Percentiles rank a stretch among this genome's conserved stretches.
Evolutionary conservation across 2,329 filamentous ascomycete species (phyloP).

Genomic region (Claviceps maximensis): DNA sequence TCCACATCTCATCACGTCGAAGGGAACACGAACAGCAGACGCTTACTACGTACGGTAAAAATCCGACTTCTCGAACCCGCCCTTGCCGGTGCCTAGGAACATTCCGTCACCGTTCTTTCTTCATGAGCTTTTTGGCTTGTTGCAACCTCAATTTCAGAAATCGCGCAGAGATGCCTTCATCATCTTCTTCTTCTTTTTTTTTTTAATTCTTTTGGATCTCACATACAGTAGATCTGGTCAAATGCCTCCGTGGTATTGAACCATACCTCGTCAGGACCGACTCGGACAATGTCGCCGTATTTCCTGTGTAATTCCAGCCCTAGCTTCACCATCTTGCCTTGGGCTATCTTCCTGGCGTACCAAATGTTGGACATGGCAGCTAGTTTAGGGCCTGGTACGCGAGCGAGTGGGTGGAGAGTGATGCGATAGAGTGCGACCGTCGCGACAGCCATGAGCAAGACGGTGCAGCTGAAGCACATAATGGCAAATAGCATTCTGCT

Average conservation of each 20-base stretch:
- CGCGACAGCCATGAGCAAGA: slow-evolving; percentile 9
- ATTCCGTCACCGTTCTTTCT: too few species aligned
- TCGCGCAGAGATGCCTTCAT: background rate
- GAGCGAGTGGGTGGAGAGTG: slow-evolving; percentile 29
- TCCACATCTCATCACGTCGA: too few species aligned
- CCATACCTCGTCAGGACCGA: slow-evolving; percentile 42
- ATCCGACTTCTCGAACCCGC: slow-evolving; percentile 34
- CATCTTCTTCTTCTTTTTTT: too few species aligned
- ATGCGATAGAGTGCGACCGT: slow-evolving; percentile 22
- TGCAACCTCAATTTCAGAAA: background rate
- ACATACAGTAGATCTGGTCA: slow-evolving; percentile 33
- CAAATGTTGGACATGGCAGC: slow-evolving; percentile 35
- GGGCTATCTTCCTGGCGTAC: slow-evolving; percentile 32
- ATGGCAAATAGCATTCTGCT: background rate
- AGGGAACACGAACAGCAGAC: background rate
- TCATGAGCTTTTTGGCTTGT: background rate
- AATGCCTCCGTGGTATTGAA: slow-evolving; percentile 35
- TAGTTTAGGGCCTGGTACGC: slow-evolving; percentile 31
- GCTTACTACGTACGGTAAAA: slow-evolving; percentile 33
- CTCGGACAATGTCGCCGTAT: slow-evolving; percentile 38
- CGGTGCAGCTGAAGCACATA: background rate
- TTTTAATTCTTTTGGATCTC: background rate
- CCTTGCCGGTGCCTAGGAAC: slow-evolving; percentile 28
- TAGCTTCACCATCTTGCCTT: slow-evolving; percentile 28
- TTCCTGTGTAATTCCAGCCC: slow-evolving; percentile 29